Percentiles rank a stretch among this genome's conserved stretches.
Conservation (phyloP, 1,284 basidiomycete species). For the Fomitopsis schrenkii region DNA sequence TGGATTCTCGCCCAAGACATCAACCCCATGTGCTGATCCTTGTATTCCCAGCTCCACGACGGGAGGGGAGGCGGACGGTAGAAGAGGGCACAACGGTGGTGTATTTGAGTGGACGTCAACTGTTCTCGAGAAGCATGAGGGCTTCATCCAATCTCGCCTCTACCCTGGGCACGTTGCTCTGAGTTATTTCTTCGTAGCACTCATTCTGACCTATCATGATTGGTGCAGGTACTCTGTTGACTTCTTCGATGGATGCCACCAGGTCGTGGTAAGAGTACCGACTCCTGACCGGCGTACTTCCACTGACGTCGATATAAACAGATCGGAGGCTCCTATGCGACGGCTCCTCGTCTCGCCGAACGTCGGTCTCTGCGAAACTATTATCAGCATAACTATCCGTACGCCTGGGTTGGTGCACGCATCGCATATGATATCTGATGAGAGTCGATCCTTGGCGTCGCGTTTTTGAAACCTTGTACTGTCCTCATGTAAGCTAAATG, state of each 20-base stretch:
- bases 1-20: slow-evolving; percentile 11
- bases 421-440: slow-evolving; percentile 60
- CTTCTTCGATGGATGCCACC: slow-evolving; percentile 86
- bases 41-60: slow-evolving; percentile 50
- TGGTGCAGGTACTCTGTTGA: slow-evolving; percentile 73
- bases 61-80: slow-evolving; percentile 41
- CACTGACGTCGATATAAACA: slow-evolving; percentile 28
- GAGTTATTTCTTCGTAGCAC: background rate
- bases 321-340: slow-evolving; percentile 90
- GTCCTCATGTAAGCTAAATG: too few species aligned
- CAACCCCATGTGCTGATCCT: background rate
- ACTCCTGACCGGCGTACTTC: background rate
- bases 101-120: slow-evolving; percentile 99
- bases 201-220: background rate
- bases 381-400: slow-evolving; percentile 78
- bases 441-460: too few species aligned
- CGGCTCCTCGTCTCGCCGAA: slow-evolving; percentile 77
- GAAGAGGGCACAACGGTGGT: slow-evolving; percentile 83
- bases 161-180: slow-evolving; percentile 74
- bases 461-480: too few species aligned
- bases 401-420: slow-evolving; percentile 68
- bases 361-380: slow-evolving; percentile 79
- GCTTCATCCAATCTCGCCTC: slow-evolving; percentile 69
- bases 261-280: slow-evolving; percentile 66
- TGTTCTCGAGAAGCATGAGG: slow-evolving; percentile 65